phyloP scores from a whole-genome alignment of 306 rosid genomes.

The Canavalia ensiformis region DNA sequence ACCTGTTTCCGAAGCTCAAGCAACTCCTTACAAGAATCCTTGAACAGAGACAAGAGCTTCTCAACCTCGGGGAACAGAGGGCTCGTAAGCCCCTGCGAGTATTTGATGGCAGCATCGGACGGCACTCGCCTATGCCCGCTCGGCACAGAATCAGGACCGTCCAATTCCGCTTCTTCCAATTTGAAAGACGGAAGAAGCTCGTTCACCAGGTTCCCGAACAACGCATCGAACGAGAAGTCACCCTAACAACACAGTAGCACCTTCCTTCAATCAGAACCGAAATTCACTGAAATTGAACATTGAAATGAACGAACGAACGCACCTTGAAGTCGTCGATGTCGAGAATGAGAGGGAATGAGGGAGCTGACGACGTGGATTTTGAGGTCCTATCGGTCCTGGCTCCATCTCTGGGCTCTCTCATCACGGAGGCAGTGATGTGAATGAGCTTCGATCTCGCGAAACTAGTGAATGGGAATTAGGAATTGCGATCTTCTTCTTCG shows the following conservation, averaged over 20 bases:
- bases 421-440: slow-evolving; percentile 44
- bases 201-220: slow-evolving; percentile 90
- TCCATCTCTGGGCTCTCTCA: slow-evolving; percentile 80
- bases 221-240: slow-evolving; percentile 92
- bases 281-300: neutral
- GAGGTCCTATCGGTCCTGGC: slow-evolving; percentile 42
- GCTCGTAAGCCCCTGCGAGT: slow-evolving; percentile 59
- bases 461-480: neutral
- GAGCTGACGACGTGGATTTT: slow-evolving; percentile 62
- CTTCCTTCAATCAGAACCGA: slow-evolving; percentile 15
- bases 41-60: slow-evolving; percentile 82
- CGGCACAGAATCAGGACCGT: slow-evolving; percentile 65
- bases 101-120: slow-evolving; percentile 62
- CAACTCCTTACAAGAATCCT: slow-evolving; percentile 91
- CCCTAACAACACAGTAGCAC: slow-evolving; percentile 59
- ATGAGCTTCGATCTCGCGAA: slow-evolving; percentile 36
- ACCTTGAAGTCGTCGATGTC: slow-evolving; percentile 96
- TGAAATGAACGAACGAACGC: neutral
- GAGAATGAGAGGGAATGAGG: slow-evolving; percentile 86
- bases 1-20: slow-evolving; percentile 97
- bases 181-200: slow-evolving; percentile 91
- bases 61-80: slow-evolving; percentile 95
- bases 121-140: slow-evolving; percentile 72
- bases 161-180: slow-evolving; percentile 79
- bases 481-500: slow-evolving; percentile 41